These are phyloP conservation scores for Coprinopsis sp. DNA, from an alignment of 768 basidiomycete species.

Conservation along the genomic window DNA sequence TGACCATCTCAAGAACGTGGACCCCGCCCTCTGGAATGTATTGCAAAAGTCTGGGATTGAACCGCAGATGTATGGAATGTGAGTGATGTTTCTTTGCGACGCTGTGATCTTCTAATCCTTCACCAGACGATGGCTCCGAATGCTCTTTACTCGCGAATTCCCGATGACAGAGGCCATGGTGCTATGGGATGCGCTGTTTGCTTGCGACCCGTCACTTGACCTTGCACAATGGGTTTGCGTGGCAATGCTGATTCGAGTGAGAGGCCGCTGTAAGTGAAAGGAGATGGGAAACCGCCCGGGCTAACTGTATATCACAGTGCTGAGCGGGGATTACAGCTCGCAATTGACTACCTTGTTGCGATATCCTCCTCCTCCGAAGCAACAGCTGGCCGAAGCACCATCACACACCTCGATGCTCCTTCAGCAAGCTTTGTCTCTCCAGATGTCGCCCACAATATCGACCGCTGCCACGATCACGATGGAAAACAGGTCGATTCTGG, in stretches of 20 bases:
- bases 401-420: conserved; percentile 70
- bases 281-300: neutral
- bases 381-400: conserved; percentile 29
- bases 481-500: conserved; percentile 77
- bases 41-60: conserved; percentile 83
- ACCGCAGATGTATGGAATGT: conserved; percentile 97
- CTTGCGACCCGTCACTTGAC: conserved; percentile 74
- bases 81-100: conserved; percentile 34
- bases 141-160: conserved; percentile 93
- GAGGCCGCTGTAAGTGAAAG: conserved; percentile 70
- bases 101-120: conserved; percentile 8
- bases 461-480: conserved; percentile 74
- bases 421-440: conserved; percentile 77
- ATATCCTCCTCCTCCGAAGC: conserved; percentile 61
- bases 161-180: conserved; percentile 73
- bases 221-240: conserved; percentile 86
- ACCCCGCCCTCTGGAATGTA: conserved; percentile 71
- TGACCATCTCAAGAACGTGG: conserved; percentile 65
- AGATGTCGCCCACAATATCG: conserved; percentile 66
- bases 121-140: conserved; percentile 88
- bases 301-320: conserved; percentile 46
- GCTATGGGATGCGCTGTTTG: conserved; percentile 96
- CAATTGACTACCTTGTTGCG: conserved; percentile 82
- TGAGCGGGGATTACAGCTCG: conserved; percentile 80
- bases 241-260: conserved; percentile 91